Percentiles rank a stretch among this genome's conserved stretches.
Evolutionary conservation across 805 yeast species (phyloP).

Genomic region (Yarrowia sp.): DNA sequence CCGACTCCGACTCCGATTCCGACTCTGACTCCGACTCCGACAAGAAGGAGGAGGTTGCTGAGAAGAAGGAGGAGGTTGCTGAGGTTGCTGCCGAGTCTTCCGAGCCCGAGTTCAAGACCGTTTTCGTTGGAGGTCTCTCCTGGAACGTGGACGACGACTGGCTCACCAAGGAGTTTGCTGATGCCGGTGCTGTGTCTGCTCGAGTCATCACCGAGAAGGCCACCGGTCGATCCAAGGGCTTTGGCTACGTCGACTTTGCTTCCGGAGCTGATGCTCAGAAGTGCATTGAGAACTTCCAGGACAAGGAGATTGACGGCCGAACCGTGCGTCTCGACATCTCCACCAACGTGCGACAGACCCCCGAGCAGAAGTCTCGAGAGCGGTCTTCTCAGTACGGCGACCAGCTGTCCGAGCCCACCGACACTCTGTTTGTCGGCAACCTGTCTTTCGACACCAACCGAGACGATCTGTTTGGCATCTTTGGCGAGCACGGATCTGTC

Average conservation of each 20-base stretch:
- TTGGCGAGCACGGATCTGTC: conserved; percentile 76
- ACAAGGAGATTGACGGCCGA: conserved; percentile 95
- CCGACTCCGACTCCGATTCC: conserved; percentile 36
- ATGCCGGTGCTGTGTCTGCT: conserved; percentile 79
- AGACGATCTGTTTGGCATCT: conserved; percentile 69
- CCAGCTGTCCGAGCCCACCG: conserved; percentile 86
- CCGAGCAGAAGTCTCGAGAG: conserved; percentile 55
- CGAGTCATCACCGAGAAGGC: conserved; percentile 93
- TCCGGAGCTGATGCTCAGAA: conserved; percentile 73
- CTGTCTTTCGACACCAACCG: conserved; percentile 86
- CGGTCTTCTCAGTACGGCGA: conserved; percentile 93
- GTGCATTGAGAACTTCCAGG: conserved; percentile 82
- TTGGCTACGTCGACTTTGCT: conserved; percentile 89
- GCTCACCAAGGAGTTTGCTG: conserved; percentile 82
- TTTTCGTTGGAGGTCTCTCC: conserved; percentile 95
- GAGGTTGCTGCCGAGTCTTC: conserved; percentile 37
- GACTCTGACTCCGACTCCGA: conserved; percentile 42
- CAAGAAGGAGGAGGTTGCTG: conserved; percentile 42
- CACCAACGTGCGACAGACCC: conserved; percentile 60
- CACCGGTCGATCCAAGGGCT: conserved; percentile 92
- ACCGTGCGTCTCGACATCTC: conserved; percentile 92
- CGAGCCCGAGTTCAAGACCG: conserved; percentile 62
- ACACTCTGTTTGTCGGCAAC: conserved; percentile 94
- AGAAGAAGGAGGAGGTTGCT: conserved; percentile 53
- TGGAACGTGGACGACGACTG: conserved; percentile 97